Percentiles rank a stretch among this genome's conserved stretches.
Evolutionary conservation across 768 basidiomycete genomes (phyloP).

Genomic region (Boletus rubescentipes): DNA sequence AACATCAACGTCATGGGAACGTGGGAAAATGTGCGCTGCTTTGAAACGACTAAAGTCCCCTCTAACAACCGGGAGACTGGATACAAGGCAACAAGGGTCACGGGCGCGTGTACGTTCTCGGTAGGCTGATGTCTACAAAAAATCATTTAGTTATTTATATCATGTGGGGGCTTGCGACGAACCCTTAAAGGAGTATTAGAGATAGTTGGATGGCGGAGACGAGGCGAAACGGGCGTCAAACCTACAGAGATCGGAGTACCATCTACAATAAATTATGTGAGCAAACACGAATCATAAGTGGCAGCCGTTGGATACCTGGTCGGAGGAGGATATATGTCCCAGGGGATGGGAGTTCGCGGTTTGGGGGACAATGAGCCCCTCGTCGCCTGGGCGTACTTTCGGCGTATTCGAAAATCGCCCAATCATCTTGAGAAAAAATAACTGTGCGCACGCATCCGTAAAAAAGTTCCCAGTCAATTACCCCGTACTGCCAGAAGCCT

Average conservation of each 20-base stretch:
- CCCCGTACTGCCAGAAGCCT: neutral
- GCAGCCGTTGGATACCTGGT: neutral
- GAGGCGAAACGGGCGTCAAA: neutral
- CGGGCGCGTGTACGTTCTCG: neutral
- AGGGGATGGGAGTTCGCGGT: neutral
- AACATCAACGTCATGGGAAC: slow-evolving; percentile 23
- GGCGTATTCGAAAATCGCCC: neutral
- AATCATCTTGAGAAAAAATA: neutral
- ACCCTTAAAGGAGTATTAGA: neutral
- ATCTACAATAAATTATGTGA: neutral
- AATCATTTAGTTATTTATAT: neutral
- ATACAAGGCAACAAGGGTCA: neutral
- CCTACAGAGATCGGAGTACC: neutral
- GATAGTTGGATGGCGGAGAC: neutral
- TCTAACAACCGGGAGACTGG: neutral
- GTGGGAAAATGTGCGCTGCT: slow-evolving; percentile 20
- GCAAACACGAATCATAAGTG: neutral
- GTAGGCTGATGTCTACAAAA: neutral
- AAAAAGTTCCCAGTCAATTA: neutral
- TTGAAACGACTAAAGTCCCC: neutral
- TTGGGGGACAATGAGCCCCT: neutral
- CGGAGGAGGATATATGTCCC: neutral
- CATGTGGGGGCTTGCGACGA: neutral
- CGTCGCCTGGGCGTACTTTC: neutral
- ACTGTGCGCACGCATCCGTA: neutral